Percentiles rank a stretch among this genome's conserved stretches.
Conservation (phyloP, 225 moss, liverwort and hornwort genomes). For the Climacium dendroides region DNA sequence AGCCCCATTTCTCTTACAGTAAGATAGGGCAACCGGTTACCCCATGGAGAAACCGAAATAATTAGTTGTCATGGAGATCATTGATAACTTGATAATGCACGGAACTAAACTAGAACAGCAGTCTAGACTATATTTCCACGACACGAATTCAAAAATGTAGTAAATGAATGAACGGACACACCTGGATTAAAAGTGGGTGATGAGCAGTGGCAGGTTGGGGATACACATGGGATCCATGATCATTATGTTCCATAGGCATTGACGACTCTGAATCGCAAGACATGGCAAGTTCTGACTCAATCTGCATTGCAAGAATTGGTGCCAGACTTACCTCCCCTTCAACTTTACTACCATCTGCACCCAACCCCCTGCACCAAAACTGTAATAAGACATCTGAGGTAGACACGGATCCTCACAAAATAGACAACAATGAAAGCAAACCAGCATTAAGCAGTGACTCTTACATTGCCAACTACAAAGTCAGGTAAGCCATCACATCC, state of each 20-base stretch:
- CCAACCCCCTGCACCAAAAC: constrained; percentile 33
- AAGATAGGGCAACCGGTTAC: background rate
- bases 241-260: constrained; percentile 42
- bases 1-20: background rate
- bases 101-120: background rate
- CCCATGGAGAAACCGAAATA: background rate
- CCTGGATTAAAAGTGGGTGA: constrained; percentile 77
- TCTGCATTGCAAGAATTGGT: constrained; percentile 70
- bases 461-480: background rate
- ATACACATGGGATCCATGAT: constrained; percentile 49
- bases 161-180: background rate
- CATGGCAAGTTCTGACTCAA: constrained; percentile 59
- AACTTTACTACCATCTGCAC: constrained; percentile 53
- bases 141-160: background rate
- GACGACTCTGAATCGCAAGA: constrained; percentile 58
- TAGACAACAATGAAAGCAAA: background rate
- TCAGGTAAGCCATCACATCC: background rate
- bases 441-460: background rate
- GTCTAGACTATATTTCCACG: background rate
- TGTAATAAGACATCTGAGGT: background rate
- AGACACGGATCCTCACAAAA: background rate
- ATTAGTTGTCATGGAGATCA: background rate
- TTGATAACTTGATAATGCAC: background rate
- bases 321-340: constrained; percentile 61
- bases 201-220: constrained; percentile 44